Conservation (phyloP, 2,329 filamentous ascomycete genomes). For the Pochonia chlamydosporia region DNA sequence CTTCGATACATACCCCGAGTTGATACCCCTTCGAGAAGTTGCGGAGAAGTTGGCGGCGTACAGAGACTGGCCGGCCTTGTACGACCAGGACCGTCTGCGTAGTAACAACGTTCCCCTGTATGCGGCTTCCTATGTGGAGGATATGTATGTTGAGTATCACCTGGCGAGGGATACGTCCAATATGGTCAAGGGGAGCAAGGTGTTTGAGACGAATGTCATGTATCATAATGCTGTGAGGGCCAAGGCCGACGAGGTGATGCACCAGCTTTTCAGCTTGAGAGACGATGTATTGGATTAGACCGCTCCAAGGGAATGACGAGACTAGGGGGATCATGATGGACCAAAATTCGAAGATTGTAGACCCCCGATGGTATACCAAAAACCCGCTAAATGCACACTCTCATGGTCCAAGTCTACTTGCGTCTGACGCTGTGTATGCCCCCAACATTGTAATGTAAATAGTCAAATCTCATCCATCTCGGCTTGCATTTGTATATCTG, state of each 20-base stretch:
- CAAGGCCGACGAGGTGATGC: constrained; percentile 70
- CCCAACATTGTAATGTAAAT: not conserved
- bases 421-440: not conserved
- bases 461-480: constrained; percentile 43
- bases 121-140: constrained; percentile 74
- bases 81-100: constrained; percentile 66
- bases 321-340: not conserved
- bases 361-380: not conserved
- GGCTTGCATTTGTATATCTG: constrained; percentile 46
- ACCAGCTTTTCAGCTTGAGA: constrained; percentile 68
- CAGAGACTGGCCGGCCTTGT: constrained; percentile 68
- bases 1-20: constrained; percentile 74
- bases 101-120: constrained; percentile 82
- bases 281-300: constrained; percentile 58
- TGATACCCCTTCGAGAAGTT: constrained; percentile 60
- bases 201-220: constrained; percentile 79
- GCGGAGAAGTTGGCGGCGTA: constrained; percentile 66
- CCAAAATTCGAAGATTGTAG: not conserved
- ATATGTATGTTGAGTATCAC: constrained; percentile 86
- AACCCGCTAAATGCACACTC: not conserved
- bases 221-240: constrained; percentile 79
- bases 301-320: not conserved
- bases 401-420: too few species aligned
- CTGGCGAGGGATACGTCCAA: constrained; percentile 67
- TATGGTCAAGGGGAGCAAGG: constrained; percentile 70